Conservation (phyloP, 257 asterid genomes). For the Nicotiana knightiana region DNA sequence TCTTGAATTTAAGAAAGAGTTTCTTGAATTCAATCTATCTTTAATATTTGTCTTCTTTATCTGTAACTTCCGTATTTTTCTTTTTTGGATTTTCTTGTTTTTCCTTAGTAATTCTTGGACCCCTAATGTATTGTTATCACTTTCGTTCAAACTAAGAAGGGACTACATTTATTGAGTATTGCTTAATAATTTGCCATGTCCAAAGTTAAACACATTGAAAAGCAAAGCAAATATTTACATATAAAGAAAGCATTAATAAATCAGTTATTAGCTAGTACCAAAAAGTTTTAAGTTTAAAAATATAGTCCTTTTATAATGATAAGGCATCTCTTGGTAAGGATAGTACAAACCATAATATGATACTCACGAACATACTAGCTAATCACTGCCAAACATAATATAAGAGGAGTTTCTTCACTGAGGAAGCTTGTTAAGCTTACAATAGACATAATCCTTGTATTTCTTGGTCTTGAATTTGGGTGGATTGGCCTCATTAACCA, state of each 20-base stretch:
- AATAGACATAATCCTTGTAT: slow-evolving; percentile 55
- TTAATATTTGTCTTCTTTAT: too few relatives aligned
- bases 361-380: not conserved
- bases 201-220: not conserved
- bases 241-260: too few relatives aligned
- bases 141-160: too few relatives aligned
- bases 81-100: too few relatives aligned
- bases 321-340: not conserved
- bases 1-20: too few relatives aligned
- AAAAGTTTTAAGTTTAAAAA: not conserved
- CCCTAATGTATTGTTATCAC: too few relatives aligned
- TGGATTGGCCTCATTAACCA: slow-evolving; percentile 32
- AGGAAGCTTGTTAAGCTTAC: slow-evolving; percentile 80
- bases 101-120: too few relatives aligned
- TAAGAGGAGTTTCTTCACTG: slow-evolving; percentile 26
- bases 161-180: not conserved
- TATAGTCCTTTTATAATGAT: not conserved
- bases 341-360: not conserved
- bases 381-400: not conserved
- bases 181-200: not conserved
- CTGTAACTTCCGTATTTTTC: too few relatives aligned
- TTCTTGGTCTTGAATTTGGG: slow-evolving; percentile 58
- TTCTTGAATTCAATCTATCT: too few relatives aligned
- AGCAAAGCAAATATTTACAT: not conserved
- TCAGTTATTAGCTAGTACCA: not conserved